Percentiles rank a stretch among this genome's conserved stretches.
Evolutionary conservation across 2,329 filamentous ascomycete genomes (phyloP).

Genomic region (Thelonectria olida): DNA sequence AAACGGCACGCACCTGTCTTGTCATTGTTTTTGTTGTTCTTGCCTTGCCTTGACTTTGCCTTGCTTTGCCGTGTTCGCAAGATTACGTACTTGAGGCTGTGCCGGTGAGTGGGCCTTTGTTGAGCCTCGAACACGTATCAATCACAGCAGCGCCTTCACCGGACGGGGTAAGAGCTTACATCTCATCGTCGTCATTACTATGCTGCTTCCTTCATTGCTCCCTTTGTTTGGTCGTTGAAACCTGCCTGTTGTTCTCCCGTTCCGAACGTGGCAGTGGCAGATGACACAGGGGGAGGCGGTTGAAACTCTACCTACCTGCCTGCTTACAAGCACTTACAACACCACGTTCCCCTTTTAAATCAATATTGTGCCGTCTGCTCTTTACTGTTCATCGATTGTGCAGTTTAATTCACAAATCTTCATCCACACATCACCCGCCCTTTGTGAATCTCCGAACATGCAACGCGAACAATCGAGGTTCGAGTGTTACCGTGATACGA

Average conservation of each 20-base stretch:
- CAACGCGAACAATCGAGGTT: conserved; percentile 24
- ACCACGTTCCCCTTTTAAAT: background rate
- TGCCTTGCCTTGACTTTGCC: background rate
- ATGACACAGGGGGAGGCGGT: background rate
- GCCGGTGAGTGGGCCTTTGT: too few relatives aligned
- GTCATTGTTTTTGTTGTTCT: background rate
- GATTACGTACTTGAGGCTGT: too few relatives aligned
- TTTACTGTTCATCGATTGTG: background rate
- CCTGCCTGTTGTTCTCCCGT: background rate
- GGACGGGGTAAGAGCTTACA: background rate
- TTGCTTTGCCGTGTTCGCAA: background rate
- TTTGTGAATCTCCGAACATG: conserved; percentile 11
- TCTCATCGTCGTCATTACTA: background rate
- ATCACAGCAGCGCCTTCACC: too few relatives aligned
- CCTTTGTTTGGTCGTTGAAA: too few relatives aligned
- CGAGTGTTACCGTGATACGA: conserved; percentile 29
- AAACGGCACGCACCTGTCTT: background rate
- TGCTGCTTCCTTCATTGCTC: too few relatives aligned
- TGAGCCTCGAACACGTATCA: too few relatives aligned
- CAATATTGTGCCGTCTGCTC: background rate
- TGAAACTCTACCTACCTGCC: background rate
- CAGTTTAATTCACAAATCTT: background rate
- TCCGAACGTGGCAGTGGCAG: background rate
- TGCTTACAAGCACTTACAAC: background rate
- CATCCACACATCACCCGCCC: background rate